Evolutionary conservation across 768 basidiomycete genomes (phyloP), one percentile per base, ranked within the genome.

Genomic region (Collybia sordida): DNA sequence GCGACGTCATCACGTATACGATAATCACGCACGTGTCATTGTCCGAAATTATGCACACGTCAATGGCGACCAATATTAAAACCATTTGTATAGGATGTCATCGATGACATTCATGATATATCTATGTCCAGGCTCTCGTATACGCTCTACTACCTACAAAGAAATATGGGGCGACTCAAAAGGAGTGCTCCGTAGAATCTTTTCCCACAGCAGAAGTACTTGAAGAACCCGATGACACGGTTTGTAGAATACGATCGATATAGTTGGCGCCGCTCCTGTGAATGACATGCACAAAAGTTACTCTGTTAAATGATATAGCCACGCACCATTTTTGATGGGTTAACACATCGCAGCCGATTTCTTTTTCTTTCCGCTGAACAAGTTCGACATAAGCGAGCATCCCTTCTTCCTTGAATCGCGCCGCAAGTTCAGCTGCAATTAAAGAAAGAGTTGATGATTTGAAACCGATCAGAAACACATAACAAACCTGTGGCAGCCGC

Each of bases 371-470:
- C 55, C 82, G 74, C 62, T 96, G 93, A 43, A 95, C 81, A 17
- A 92, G 81, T 51, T 94, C 79, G 41, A 94, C 92, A 66, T 96
- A 96, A 19, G 93, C 93, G 25, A 92, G 80, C 89, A 96, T 94
- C 40, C 93, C 93, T 40, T 95, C 90, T 21, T 83, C 80, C 72
- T 91, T 88, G 77, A 81, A 96, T 18, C 79, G 78, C 17, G 79
- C 72, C 19, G 93, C 83, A 21, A 96, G 81, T 64, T 95, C 91
- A 44, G 86, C 90, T 86, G 58, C 17, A 45, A 49, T 31, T 31
- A 31, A 31, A 31, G 31, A 14, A 31, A 31, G 31, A 14, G 31
- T 31, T 14, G 14, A 31, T 31, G 31, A 31, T 31, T 31, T 31
- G 31, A 31, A 31, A 31, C 11, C 46, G 22, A 25, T n/a, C 14